Evolutionary conservation across 345 rosid species (phyloP), one percentile per base, ranked within the genome.

Genomic region (Limnanthes douglasii): DNA sequence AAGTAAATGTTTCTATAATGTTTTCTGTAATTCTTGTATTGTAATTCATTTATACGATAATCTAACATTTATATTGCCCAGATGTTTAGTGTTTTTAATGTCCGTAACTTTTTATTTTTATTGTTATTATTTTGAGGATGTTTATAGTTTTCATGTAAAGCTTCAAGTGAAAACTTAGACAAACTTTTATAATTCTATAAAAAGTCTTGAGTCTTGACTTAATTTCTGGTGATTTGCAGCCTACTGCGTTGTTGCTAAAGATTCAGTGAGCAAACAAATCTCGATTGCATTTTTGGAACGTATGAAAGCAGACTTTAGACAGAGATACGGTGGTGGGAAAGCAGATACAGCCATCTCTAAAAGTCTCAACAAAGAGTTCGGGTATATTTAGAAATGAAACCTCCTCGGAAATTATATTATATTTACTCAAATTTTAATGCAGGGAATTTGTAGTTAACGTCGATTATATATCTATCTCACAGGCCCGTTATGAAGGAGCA

Each of bases 241-340:
- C 19, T 90, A 90, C 38, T 90, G 98, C 61, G 98, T 76, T 34
- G 98, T 90, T 33, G 97, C 95, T 11, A 83, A 83, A 62, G 97
- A 83, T 45, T 56, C 95, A 8, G 69, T 83, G 19, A 62, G 86
- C 75, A 88, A 88, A 64, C 93, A 83, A 46, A 74, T 88, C 34
- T 88, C 97, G 14, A 79, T 79, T 25, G 97, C 93, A 3, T 83
- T 73, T 61, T 57, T 88, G 57, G 95, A 88, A 46, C 93, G 97
- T 7, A 48, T 88, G 69, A 88, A 58, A 63, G 84, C 90, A 27
- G 97, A 88, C 74, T 88, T 88, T 51, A 73, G 60, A 61, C 79
- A 79, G 46, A 68, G 95, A 67, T 83, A 79, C 39, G 86, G 92
- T 0, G 97, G 95, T 19, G 97, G 97, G 34, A 83, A 83, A 66